Evolutionary conservation across 495 filamentous ascomycete genomes (phyloP).

Genomic region (Penicillium robsamsonii): DNA sequence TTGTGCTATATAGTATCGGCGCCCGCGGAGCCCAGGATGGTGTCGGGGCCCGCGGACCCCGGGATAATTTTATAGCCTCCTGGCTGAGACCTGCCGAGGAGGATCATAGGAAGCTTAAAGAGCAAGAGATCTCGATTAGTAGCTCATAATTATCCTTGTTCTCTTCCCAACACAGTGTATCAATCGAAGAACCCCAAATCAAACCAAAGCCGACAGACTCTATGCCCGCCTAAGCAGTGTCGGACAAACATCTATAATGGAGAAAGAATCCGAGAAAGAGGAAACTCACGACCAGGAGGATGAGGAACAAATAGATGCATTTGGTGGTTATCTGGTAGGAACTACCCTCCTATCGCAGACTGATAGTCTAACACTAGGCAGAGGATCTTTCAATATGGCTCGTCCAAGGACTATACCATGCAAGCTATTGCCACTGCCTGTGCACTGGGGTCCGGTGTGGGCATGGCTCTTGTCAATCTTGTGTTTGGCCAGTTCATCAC

Average conservation of each 20-base stretch:
- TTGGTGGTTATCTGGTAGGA: not conserved
- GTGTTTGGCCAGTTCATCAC: constrained; percentile 15
- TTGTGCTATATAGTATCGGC: not conserved
- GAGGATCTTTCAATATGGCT: constrained; percentile 12
- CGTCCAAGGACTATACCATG: constrained; percentile 8
- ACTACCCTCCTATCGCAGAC: not conserved
- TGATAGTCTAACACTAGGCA: not conserved
- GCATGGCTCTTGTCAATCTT: constrained; percentile 13
- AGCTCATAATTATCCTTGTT: not conserved
- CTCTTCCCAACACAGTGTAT: not conserved
- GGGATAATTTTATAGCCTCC: not conserved
- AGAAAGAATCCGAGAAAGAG: not conserved
- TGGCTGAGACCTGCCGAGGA: not conserved
- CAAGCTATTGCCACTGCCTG: constrained; percentile 7
- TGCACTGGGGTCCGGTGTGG: constrained; percentile 9
- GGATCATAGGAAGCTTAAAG: not conserved
- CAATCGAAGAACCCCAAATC: no score
- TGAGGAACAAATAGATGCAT: not conserved
- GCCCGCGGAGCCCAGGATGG: not conserved
- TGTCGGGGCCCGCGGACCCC: not conserved
- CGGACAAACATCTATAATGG: not conserved
- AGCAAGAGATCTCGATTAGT: not conserved
- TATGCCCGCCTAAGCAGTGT: not conserved
- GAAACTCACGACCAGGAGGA: not conserved
- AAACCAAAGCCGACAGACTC: not conserved